A percentile compares a stretch with the other conserved stretches of the same genome.
Evolutionary conservation across 805 yeast genomes (phyloP).

Genomic region (Yamadazyma akitaensis): DNA sequence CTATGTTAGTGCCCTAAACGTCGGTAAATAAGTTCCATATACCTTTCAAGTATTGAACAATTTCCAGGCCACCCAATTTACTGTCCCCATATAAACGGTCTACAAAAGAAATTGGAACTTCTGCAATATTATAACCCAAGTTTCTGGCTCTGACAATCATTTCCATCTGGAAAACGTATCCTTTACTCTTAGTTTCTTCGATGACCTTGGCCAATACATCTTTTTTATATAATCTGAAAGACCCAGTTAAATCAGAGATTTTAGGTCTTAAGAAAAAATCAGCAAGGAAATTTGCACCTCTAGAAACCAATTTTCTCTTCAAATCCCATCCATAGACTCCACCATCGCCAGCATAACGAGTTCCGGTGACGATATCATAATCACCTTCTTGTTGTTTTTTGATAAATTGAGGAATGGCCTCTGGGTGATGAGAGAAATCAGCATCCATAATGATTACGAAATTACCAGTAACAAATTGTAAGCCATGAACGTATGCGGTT

Average conservation of each 20-base stretch:
- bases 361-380: constrained; percentile 55
- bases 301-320: constrained; percentile 70
- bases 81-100: constrained; percentile 78
- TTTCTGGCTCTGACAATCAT: constrained; percentile 81
- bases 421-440: constrained; percentile 79
- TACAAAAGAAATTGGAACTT: constrained; percentile 75
- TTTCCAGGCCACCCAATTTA: constrained; percentile 78
- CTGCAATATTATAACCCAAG: constrained; percentile 70
- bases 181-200: constrained; percentile 66
- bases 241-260: constrained; percentile 74
- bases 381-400: constrained; percentile 52
- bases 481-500: constrained; percentile 77
- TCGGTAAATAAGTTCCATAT: constrained; percentile 66
- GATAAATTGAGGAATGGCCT: constrained; percentile 73
- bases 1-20: constrained; percentile 34
- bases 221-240: constrained; percentile 72
- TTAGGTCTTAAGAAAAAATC: constrained; percentile 66
- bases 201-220: constrained; percentile 64
- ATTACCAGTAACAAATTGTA: constrained; percentile 67
- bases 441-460: constrained; percentile 82
- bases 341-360: constrained; percentile 77
- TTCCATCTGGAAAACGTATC: constrained; percentile 85
- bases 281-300: constrained; percentile 80
- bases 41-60: constrained; percentile 73
- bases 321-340: constrained; percentile 86